Evolutionary conservation across 148 eudicot species (phyloP).

Genomic region (Silene latifolia): DNA sequence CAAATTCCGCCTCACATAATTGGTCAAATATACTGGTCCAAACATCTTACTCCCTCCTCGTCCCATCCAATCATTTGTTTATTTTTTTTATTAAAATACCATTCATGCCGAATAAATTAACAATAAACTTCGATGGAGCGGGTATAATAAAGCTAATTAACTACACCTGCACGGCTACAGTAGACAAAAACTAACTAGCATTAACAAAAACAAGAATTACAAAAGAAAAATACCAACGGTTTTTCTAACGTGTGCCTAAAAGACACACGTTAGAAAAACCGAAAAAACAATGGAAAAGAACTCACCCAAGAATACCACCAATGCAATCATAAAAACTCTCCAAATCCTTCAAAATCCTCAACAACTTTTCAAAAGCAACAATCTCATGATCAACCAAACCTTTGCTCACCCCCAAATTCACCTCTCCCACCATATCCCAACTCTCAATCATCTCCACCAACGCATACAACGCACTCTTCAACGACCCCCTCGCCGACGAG

Average conservation of each 20-base stretch:
- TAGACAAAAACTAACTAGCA: not conserved
- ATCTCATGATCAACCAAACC: constrained; percentile 38
- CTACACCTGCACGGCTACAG: not conserved
- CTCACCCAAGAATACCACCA: constrained; percentile 93
- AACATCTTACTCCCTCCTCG: too few species aligned
- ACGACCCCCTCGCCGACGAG: constrained; percentile 29
- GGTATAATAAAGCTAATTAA: not conserved
- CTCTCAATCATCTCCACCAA: constrained; percentile 80
- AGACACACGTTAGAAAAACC: not conserved
- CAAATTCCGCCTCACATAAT: too few species aligned
- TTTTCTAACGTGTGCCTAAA: not conserved
- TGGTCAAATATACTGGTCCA: too few species aligned
- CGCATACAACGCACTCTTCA: constrained; percentile 63
- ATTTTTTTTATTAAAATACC: too few species aligned
- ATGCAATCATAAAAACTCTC: constrained; percentile 84
- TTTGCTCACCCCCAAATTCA: constrained; percentile 15
- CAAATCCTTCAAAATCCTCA: constrained; percentile 57
- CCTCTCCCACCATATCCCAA: constrained; percentile 43
- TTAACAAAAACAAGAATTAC: not conserved
- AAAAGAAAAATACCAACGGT: too few species aligned
- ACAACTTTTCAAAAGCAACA: constrained; percentile 45
- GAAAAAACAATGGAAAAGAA: not conserved
- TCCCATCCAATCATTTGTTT: too few species aligned
- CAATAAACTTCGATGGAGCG: too few species aligned
- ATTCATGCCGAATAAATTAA: too few species aligned